Base-by-base conservation (phyloP, 2,329 filamentous ascomycete species). In the Didymella lethalis region DNA sequence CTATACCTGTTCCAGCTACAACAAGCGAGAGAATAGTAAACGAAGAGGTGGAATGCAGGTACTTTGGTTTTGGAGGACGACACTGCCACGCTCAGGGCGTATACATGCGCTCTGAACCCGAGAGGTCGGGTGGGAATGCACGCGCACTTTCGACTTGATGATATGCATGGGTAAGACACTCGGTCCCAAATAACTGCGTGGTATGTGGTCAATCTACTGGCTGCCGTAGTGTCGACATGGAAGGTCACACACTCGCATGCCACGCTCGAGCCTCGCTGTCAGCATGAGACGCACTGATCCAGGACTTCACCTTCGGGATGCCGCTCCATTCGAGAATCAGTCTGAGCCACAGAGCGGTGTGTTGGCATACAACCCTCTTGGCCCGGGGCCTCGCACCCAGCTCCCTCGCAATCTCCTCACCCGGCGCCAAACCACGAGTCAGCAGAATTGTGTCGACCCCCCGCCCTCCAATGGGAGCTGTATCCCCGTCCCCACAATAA, bases 21-120 rank as follows among this genome's bases (percentile, higher is more conserved):
- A 20, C 20, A 40, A 28, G 38, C 45, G 31, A 34, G 12, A 12
- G 45, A 7, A n/a, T 10, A 28, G 31, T 23, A 12, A 10, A 40
- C 6, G 8, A 36, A 32, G 16, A 6, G 29, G 38, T 12, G 25
- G 12, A 32, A 47, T 26, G 46, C 46, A 43, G 38, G 46, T 58
- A 41, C n/a, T 23, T 14, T 25, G 20, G 44, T 18, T 18, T 48
- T 49, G 44, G n/a, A 58, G 55, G 48, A 51, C 43, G 48, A 48
- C 23, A 47, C 49, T 31, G 49, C 49, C 44, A 31, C 43, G 3
- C 4, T 57, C 31, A 14, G 16, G 8, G 16, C 14, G 7, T 31
- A 53, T 45, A 16, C 52, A 44, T 32, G 48, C 36, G 28, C 7
- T 11, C 10, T 4, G 12, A 5, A 18, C 44, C 44, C 55, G 48